phyloP scores from a whole-genome alignment of 768 basidiomycete species.

The Tephrocybe sp. region DNA sequence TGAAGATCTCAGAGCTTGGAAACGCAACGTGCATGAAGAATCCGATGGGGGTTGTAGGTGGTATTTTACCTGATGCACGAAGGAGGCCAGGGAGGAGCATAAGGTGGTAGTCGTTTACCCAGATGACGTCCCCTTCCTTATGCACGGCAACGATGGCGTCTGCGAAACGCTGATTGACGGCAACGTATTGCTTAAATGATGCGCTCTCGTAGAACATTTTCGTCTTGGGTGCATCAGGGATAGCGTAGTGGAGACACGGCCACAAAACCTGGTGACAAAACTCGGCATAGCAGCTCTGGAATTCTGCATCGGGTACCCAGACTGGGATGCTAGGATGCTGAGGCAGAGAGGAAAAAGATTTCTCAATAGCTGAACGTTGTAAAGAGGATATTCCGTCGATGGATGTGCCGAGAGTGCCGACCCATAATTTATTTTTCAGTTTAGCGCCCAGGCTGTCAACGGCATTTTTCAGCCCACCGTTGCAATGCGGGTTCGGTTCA shows the following conservation, averaged over 20 bases:
- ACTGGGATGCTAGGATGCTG: slow-evolving; percentile 47
- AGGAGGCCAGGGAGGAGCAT: slow-evolving; percentile 89
- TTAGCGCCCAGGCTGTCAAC: slow-evolving; percentile 64
- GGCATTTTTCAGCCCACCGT: slow-evolving; percentile 84
- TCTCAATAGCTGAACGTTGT: slow-evolving; percentile 54
- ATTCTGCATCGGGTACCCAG: slow-evolving; percentile 82
- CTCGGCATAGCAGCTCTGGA: slow-evolving; percentile 77
- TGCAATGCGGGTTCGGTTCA: slow-evolving; percentile 67
- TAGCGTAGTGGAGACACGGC: slow-evolving; percentile 84
- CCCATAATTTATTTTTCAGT: slow-evolving; percentile 47
- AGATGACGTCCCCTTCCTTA: slow-evolving; percentile 87
- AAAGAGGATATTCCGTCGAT: slow-evolving; percentile 64
- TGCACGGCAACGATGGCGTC: slow-evolving; percentile 77
- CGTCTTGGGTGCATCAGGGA: slow-evolving; percentile 85
- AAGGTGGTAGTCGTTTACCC: slow-evolving; percentile 96
- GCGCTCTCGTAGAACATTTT: slow-evolving; percentile 78
- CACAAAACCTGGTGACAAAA: slow-evolving; percentile 90
- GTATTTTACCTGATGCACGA: slow-evolving; percentile 58
- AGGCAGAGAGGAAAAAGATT: slow-evolving; percentile 33
- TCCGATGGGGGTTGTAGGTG: slow-evolving; percentile 62
- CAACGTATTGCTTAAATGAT: slow-evolving; percentile 80
- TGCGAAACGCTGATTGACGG: slow-evolving; percentile 90
- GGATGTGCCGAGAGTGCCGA: slow-evolving; percentile 72
- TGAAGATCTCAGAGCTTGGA: slow-evolving; percentile 93
- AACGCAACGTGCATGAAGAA: slow-evolving; percentile 99